A percentile compares a stretch with the other conserved stretches of the same genome.
Conservation (phyloP, 23 red algal species). For the Gracilaria caudata region DNA sequence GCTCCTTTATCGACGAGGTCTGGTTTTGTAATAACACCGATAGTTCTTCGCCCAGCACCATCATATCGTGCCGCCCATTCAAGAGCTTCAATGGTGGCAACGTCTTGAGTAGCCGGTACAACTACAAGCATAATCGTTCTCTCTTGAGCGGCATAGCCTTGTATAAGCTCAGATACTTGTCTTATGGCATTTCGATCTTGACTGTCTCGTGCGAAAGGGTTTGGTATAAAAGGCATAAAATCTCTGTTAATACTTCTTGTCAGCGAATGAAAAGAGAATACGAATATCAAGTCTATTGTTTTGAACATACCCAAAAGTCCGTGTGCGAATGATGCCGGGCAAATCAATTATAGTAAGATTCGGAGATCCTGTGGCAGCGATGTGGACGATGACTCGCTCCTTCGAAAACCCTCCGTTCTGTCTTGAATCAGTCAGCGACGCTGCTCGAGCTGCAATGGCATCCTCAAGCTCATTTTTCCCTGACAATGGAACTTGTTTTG, state of each 20-base stretch:
- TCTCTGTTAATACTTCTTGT: constrained; percentile 63
- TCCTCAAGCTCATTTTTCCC: constrained; percentile 48
- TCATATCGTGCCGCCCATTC: constrained; percentile 52
- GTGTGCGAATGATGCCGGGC: constrained; percentile 86
- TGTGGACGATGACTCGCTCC: constrained; percentile 75
- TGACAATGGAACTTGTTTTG: constrained; percentile 15
- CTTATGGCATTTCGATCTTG: constrained; percentile 56
- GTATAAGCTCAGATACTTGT: constrained; percentile 47
- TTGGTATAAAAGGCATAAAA: constrained; percentile 52
- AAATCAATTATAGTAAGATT: constrained; percentile 96
- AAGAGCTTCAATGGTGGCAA: constrained; percentile 72
- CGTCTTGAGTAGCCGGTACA: constrained; percentile 63
- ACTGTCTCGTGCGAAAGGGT: constrained; percentile 43
- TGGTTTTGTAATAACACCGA: constrained; percentile 67
- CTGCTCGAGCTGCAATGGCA: constrained; percentile 52
- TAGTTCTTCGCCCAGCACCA: constrained; percentile 39
- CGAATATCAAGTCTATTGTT: neutral
- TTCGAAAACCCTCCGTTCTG: constrained; percentile 54
- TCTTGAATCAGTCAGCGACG: constrained; percentile 31
- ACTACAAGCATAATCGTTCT: constrained; percentile 63
- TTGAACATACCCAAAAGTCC: constrained; percentile 61
- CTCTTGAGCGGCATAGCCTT: constrained; percentile 29
- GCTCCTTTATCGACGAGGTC: constrained; percentile 67
- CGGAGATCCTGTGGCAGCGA: constrained; percentile 78
- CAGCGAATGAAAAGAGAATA: constrained; percentile 38